Evolutionary conservation across 352 stramenopile genomes (phyloP).

Genomic region (Halophytophthora polymorphica): DNA sequence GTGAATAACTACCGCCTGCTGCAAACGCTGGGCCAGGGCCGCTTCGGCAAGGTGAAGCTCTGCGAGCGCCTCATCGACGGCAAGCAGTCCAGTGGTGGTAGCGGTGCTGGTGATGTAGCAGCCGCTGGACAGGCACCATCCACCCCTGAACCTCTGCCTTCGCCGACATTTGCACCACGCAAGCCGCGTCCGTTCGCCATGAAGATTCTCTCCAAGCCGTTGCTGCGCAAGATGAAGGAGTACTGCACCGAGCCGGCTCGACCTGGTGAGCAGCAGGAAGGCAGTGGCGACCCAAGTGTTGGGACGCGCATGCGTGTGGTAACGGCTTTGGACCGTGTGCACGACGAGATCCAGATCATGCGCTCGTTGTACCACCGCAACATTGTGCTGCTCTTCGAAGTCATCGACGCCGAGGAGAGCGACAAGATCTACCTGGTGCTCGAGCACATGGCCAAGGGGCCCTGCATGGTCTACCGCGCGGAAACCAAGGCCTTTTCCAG

Average conservation of each 20-base stretch:
- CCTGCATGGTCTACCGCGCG: constrained; percentile 79
- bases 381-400: constrained; percentile 89
- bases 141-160: background rate
- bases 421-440: constrained; percentile 87
- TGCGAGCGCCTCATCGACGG: constrained; percentile 49
- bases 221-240: constrained; percentile 74
- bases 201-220: constrained; percentile 85
- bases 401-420: constrained; percentile 73
- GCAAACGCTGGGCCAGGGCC: constrained; percentile 66
- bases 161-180: constrained; percentile 18
- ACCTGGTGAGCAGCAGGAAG: background rate
- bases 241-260: constrained; percentile 43
- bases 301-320: constrained; percentile 59
- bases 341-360: constrained; percentile 88
- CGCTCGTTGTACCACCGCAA: constrained; percentile 87
- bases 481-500: constrained; percentile 73
- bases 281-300: background rate
- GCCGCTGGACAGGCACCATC: constrained; percentile 1
- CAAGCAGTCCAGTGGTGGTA: background rate
- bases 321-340: constrained; percentile 77
- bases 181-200: constrained; percentile 61
- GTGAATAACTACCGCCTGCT: constrained; percentile 83
- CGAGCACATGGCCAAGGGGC: constrained; percentile 80
- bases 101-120: constrained; percentile 1
- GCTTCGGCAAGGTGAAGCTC: constrained; percentile 86